Evolutionary conservation across 768 basidiomycete species (phyloP), one percentile per base, ranked within the genome.

Genomic region (Udeniomyces megalosporus): DNA sequence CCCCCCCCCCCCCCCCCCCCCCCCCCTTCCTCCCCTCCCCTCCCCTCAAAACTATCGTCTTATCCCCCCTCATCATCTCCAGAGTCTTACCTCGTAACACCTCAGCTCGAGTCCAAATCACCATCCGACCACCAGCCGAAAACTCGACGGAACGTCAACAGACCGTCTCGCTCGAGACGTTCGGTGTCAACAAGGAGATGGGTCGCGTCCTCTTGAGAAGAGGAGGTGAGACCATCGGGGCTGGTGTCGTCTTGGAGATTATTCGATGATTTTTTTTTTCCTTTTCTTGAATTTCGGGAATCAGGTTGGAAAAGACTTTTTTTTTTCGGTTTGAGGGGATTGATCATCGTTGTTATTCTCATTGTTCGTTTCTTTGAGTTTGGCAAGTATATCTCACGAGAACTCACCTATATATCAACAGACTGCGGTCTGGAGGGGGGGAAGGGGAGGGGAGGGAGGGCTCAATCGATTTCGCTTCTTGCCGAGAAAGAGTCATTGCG

Each of bases 141-240:
- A 32, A 22, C 47, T 65, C 42, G 48, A 62, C 5, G 32, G 81
- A 11, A 69, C 75, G 12, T 66, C 77, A 0, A 70, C 63, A 52
- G 20, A 59, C 58, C 73, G 35, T 75, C 77, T 17, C 77, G 14
- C 70, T 97, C 17, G 95, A 97, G 71, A 80, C 86, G 1, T 93
- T 95, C 67, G 74, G 82, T 0, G 75, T 75, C 7, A 97, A 92
- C 75, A 99, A 97, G 74, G 88, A 92, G 60, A 95, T 97, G 95
- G 95, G 95, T 0, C 76, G 95, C 51, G 80, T 99, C 55, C 71
- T 99, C 66, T 77, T 99, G 62, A 77, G 95, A 48, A 77, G 93
- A 58, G 83, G 82, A 32, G 95, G 95, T 0, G 92, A 96, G 75
- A 96, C 95, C 0, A 86, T 99, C 64, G 89, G 84, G 44, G 92